Evolutionary conservation across 164 flowering plant species (phyloP), one percentile per base, ranked within the genome.

Genomic region (Cinnamomum chago): DNA sequence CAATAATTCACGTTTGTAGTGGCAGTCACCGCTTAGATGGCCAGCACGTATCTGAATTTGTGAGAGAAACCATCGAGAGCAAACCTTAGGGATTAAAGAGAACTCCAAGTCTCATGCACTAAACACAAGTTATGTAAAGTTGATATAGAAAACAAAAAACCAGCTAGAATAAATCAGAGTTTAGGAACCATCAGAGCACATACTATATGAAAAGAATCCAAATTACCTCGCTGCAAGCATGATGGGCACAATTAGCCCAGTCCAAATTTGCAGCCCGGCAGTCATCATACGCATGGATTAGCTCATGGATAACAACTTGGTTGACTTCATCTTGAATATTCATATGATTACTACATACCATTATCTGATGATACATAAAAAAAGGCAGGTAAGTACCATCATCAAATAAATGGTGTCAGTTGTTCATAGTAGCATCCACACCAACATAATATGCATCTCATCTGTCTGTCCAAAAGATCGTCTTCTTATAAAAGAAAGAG

Each of bases 21-120:
- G 98, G 79, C 99, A 95, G 78, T 95, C 97, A 70, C 99, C 98
- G 77, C 98, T 95, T 66, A 95, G 78, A 89, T 93, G 97, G 40
- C 89, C 93, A 70, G 97, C 95, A 65, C 97, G 90, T 65, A 95
- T 93, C 98, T 90, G 81, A 60, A 60, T 35, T 13, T 10, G 12
- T 25, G 28, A 67, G 50, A 67, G 69, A 67, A 67, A 27, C 47
- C 69, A 67, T 67, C 50, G 1, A 24, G n/a, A 74, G 35, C 27
- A 18, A 72, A 28, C 11, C 15, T 51, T 2, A 67, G 22, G 23
- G 25, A 50, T 17, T 58, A 17, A 62, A 65, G 69, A 28, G n/a
- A 72, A 66, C 55, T 28, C 7, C 69, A 33, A 67, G 14, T 17
- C 12, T 22, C 67, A 64, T 64, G 33, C 28, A 24, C 67, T 25